Evolutionary conservation across 169 alveolate genomes (phyloP), one percentile per base, ranked within the genome.

Genomic region (Plasmodium yoelii): DNA sequence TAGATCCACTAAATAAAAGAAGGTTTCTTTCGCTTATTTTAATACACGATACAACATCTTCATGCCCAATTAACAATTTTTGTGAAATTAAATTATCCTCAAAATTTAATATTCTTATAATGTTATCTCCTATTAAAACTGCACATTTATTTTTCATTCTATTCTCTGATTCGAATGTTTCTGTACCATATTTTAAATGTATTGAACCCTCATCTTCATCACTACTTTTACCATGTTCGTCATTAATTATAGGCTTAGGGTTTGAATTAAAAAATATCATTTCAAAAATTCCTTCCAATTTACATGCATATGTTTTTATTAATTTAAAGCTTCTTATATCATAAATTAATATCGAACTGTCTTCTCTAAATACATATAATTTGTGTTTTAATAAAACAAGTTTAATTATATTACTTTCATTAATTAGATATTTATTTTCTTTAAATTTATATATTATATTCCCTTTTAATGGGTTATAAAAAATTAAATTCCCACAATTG

Each of bases 201-300:
- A 15, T n/a, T 15, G 18, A 12, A 18, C 42, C 55, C n/a, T n/a
- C 13, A 12, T 57, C 19, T 57, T 73, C 87, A 18, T 73, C 73
- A 6, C 63, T 65, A 60, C 49, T 56, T 15, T 60, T 60, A 5
- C 34, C 28, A 26, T 34, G 9, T 10, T 68, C 44, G 5, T 59
- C 70, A 69, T 26, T 12, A 19, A 9, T 12, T 22, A 18, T 28
- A 1, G 49, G 75, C 26, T 47, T 59, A 49, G 42, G n/a, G 7
- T 4, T 24, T 18, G 91, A 47, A 69, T 61, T 60, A 26, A 84
- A 84, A 42, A 68, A 18, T 51, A 84, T 19, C 57, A 84, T 84
- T 84, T 84, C 91, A 70, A 84, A 84, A 55, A 84, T 84, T 28
- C 91, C 91, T 63, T 84, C 91, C 15, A 84, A 42, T 70, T 61